A percentile compares a stretch with the other conserved stretches of the same genome.
phyloP scores from a whole-genome alignment of 2,329 filamentous ascomycete genomes.

The Aspergillus sp. region DNA sequence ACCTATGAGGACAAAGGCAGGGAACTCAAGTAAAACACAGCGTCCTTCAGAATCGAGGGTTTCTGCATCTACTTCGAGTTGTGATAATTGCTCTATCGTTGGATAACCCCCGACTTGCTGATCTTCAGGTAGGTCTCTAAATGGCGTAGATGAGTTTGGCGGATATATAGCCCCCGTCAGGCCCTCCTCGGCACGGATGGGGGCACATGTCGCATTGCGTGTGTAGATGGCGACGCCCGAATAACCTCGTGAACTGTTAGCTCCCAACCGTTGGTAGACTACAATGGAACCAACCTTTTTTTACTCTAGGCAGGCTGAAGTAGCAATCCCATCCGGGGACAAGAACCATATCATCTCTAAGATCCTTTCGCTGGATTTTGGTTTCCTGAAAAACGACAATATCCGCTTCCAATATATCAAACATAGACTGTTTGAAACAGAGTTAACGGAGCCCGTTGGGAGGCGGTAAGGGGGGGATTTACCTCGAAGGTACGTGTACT shows the following conservation, averaged over 20 bases:
- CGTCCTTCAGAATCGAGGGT: constrained; percentile 87
- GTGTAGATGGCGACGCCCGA: constrained; percentile 96
- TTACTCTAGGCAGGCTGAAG: constrained; percentile 88
- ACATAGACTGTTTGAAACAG: constrained; percentile 69
- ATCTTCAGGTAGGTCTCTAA: constrained; percentile 70
- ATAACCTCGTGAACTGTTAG: constrained; percentile 63
- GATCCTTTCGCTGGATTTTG: constrained; percentile 91
- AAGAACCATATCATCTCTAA: constrained; percentile 93
- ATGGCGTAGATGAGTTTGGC: constrained; percentile 69
- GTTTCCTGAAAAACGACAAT: constrained; percentile 94
- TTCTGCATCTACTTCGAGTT: constrained; percentile 63
- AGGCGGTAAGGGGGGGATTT: constrained; percentile 12
- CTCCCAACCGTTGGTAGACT: neutral
- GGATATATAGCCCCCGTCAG: constrained; percentile 76
- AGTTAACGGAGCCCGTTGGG: neutral
- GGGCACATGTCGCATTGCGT: constrained; percentile 78
- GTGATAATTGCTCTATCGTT: constrained; percentile 63
- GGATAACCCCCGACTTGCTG: constrained; percentile 90
- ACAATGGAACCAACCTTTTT: constrained; percentile 67
- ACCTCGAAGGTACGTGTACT: constrained; percentile 70
- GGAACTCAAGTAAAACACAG: constrained; percentile 88
- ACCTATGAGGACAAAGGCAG: constrained; percentile 88
- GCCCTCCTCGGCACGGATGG: constrained; percentile 91
- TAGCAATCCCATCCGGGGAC: constrained; percentile 94
- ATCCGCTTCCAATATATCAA: constrained; percentile 86